Conservation (phyloP, 2,329 filamentous ascomycete genomes). For the Sclerotinia glacialis region DNA sequence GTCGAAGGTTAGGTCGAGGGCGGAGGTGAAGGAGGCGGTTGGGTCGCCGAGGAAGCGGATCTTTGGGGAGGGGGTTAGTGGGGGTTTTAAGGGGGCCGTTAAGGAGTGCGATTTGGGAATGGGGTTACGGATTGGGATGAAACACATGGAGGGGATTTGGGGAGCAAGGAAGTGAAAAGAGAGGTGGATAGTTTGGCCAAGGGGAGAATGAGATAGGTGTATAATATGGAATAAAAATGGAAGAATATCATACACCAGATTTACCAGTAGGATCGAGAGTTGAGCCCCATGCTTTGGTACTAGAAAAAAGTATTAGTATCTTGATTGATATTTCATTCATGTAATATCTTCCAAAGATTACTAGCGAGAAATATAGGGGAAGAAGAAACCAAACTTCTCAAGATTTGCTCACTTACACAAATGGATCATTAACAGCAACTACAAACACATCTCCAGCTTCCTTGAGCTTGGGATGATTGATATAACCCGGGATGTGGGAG, state of each 20-base stretch:
- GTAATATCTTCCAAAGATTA: background rate
- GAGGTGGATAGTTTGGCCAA: conserved; percentile 80
- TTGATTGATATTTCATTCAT: background rate
- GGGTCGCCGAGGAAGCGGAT: conserved; percentile 89
- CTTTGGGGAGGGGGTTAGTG: conserved; percentile 45
- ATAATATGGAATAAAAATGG: background rate
- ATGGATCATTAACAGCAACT: conserved; percentile 88
- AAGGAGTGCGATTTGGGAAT: conserved; percentile 85
- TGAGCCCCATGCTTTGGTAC: conserved; percentile 86
- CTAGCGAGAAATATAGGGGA: background rate
- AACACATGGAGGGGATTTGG: conserved; percentile 67
- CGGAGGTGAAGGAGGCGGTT: conserved; percentile 73
- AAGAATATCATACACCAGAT: conserved; percentile 62
- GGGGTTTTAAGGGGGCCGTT: conserved; percentile 66
- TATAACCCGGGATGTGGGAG: conserved; percentile 80
- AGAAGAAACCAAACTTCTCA: too few relatives aligned
- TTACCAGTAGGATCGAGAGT: conserved; percentile 70
- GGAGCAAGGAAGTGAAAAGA: too few relatives aligned
- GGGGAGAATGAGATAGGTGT: conserved; percentile 55
- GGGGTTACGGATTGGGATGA: conserved; percentile 71
- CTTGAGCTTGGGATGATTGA: conserved; percentile 74
- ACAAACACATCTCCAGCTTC: conserved; percentile 83
- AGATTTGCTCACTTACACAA: conserved; percentile 64
- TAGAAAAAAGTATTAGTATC: conserved; percentile 40
- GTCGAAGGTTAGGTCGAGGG: conserved; percentile 80